Conservation (phyloP, 345 rosid species). For the Eucalyptus cladocalyx region DNA sequence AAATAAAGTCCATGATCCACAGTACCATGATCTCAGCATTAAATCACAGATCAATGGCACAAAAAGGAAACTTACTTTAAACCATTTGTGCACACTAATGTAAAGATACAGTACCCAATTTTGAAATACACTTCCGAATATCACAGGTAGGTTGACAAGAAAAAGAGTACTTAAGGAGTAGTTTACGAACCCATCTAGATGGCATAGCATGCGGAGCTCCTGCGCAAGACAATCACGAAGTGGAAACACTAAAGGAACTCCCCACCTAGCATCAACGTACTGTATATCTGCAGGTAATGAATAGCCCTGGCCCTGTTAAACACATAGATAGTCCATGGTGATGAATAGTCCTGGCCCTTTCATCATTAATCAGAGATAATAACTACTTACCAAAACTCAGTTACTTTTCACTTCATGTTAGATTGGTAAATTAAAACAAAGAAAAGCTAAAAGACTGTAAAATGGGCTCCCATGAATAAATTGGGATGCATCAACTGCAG, state of each 20-base stretch:
- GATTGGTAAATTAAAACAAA: background rate
- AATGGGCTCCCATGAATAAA: background rate
- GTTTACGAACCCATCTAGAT: conserved; percentile 55
- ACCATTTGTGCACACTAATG: background rate
- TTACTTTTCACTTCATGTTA: background rate
- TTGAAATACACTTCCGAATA: background rate
- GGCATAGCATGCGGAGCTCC: conserved; percentile 62
- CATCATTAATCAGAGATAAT: background rate
- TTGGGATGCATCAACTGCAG: background rate
- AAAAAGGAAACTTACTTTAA: background rate
- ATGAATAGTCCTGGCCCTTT: background rate
- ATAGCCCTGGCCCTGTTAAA: conserved; percentile 79
- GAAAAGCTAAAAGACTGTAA: background rate
- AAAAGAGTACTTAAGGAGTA: background rate
- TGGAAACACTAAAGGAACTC: conserved; percentile 68
- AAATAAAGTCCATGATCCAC: conserved; percentile 17
- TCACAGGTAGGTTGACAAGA: background rate
- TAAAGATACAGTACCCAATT: background rate
- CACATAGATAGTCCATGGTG: background rate
- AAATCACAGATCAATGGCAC: background rate
- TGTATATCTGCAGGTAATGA: conserved; percentile 95
- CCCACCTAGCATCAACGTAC: conserved; percentile 82
- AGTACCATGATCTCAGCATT: background rate
- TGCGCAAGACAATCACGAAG: conserved; percentile 74
- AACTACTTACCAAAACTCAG: background rate